Percentiles rank a stretch among this genome's conserved stretches.
These are phyloP conservation scores for Penicillium psychrosexuale DNA, from an alignment of 2,329 filamentous ascomycete genomes.

Conservation along the genomic window DNA sequence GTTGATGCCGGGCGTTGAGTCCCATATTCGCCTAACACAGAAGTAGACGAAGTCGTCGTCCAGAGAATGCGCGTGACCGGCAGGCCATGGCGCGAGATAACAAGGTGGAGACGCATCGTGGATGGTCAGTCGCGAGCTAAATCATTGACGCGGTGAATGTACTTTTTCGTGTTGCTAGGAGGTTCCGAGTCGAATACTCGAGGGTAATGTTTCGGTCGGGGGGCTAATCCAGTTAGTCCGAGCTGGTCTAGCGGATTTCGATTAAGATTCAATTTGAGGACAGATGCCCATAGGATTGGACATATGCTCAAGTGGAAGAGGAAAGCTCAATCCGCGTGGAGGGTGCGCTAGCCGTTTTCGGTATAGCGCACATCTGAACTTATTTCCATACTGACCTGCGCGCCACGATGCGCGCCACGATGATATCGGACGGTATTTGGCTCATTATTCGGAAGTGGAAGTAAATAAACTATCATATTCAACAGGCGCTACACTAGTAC, in stretches of 20 bases:
- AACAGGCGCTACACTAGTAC: background rate
- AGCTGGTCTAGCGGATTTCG: background rate
- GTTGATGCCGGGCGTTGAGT: constrained; percentile 26
- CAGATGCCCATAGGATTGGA: constrained; percentile 1
- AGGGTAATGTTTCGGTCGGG: background rate
- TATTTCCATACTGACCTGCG: background rate
- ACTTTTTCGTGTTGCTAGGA: background rate
- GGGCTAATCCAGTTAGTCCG: background rate
- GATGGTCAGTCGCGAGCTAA: constrained; percentile 12
- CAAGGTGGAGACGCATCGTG: constrained; percentile 68
- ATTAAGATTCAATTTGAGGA: background rate
- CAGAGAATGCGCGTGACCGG: constrained; percentile 71
- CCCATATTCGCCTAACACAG: constrained; percentile 14
- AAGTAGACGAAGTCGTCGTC: constrained; percentile 52
- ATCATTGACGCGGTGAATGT: constrained; percentile 14
- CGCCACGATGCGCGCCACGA: no score
- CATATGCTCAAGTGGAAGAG: background rate
- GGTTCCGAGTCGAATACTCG: background rate
- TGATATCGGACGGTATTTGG: background rate
- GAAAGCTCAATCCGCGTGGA: constrained; percentile 11
- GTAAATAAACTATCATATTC: background rate
- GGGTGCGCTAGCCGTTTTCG: background rate
- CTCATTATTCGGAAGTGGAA: background rate
- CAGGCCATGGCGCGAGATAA: constrained; percentile 69
- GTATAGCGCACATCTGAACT: background rate